Evolutionary conservation across 108 stramenopile genomes (phyloP), one percentile per base, ranked within the genome.

Genomic region (Fragilariopsis cylindrus): DNA sequence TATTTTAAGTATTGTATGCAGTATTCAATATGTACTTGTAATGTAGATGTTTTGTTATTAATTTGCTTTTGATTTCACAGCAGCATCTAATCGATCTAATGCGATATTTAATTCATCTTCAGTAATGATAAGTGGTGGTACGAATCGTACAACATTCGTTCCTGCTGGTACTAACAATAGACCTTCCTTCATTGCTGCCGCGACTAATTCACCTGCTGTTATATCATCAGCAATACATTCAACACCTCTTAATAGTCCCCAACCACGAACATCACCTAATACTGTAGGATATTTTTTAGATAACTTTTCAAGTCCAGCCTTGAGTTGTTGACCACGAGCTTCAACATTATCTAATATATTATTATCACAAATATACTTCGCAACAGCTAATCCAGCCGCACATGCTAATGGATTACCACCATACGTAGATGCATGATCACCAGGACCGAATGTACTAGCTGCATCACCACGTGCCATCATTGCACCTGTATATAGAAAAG

Each of bases 371-470:
- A 96, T 76, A 73, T 90, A 89, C 66, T 92, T 76, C 9, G 97
- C 93, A 53, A 99, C 97, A 50, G 95, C 94, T 70, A 97, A 74
- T 2, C 94, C 91, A 8, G 85, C 95, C 57, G 86, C 88, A 71
- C 86, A 97, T 19, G 79, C 95, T 90, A 88, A 92, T n/a, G 84
- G 98, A 93, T 96, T 97, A 50, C 98, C 97, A 16, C 97, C 98
- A 72, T 97, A 99, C 7, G 98, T 99, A 65, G 87, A 85, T 4
- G 97, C 98, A 79, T 99, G 98, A 82, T 96, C 93, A n/a, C 98
- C 98, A 12, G 97, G 97, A 64, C 91, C 90, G 76, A 98, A 96
- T 43, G 94, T 91, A 69, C 86, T 77, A n/a, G 88, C 92, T 2
- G 87, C 92, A 7, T 81, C 92, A 19, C 95, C 97, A 47, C 84